Evolutionary conservation across 805 yeast genomes (phyloP), one percentile per base, ranked within the genome.

Genomic region (Saccharomycopsis oosterbeekiorum): DNA sequence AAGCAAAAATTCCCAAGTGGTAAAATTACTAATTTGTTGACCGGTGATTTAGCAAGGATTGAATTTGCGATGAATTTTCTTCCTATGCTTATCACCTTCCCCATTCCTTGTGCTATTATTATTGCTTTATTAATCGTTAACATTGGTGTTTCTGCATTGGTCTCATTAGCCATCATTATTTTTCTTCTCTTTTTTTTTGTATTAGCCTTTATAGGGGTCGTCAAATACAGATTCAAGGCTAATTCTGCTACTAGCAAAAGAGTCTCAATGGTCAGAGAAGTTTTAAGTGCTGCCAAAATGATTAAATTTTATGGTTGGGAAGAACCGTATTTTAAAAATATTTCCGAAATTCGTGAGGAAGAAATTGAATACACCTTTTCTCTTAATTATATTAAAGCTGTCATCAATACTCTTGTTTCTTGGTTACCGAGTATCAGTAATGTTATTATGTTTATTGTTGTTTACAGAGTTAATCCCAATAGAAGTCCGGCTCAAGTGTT

Each of bases 261-360:
- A 68, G 84, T 88, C 29, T 73, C 77, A 56, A 75, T 76, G 65
- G 79, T 85, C 69, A 82, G 85, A 68, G 91, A 85, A 69, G 80
- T 84, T 39, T 72, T 85, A 64, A 79, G 77, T 64, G 80, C 82
- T 67, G 79, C 85, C 73, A 85, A 82, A 67, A 79, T 86, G 70
- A 86, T 89, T 73, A 89, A 89, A 74, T 88, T 79, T 70, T 89
- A 89, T 70, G 86, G 93, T 1, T 89, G 96, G 96, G 96, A 90
- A 73, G 78, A 77, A 34, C 89, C 96, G 0, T 89, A 88, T 70
- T 76, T 77, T 59, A 70, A 77, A 12, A 70, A 80, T 55, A 79
- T 89, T 53, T 67, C 81, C 6, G 76, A 76, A 2, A 74, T 81
- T 42, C 79, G 97, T 68, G 66, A 67, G 0, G 70, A 75, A 29